Conservation (phyloP, 345 rosid genomes). For the Abelmoschus esculentus region DNA sequence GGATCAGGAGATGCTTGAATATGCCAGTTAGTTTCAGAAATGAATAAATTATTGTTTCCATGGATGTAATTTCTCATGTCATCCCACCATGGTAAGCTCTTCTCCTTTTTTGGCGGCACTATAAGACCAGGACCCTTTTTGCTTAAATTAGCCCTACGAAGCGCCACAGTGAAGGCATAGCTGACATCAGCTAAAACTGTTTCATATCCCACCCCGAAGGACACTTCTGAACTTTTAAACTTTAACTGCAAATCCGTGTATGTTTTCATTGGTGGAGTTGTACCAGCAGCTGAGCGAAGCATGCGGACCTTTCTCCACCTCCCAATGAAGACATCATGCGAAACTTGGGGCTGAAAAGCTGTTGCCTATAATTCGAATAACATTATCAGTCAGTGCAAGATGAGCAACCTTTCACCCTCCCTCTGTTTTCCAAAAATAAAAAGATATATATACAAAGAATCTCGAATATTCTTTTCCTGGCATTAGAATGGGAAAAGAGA, state of each 20-base stretch:
- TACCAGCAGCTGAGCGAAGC: conserved; percentile 92
- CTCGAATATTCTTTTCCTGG: not conserved
- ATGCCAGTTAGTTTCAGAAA: conserved; percentile 64
- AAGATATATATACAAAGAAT: too few species aligned
- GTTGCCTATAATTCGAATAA: conserved; percentile 62
- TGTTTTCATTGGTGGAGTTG: conserved; percentile 91
- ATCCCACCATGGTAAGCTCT: conserved; percentile 99
- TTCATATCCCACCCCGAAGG: conserved; percentile 94
- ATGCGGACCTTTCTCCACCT: conserved; percentile 92
- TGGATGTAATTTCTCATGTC: conserved; percentile 94
- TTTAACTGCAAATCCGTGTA: conserved; percentile 70
- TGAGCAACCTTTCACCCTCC: not conserved
- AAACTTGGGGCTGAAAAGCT: conserved; percentile 81
- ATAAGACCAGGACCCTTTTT: conserved; percentile 44
- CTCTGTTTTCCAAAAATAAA: not conserved
- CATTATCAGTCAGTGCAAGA: conserved; percentile 17
- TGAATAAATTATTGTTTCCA: conserved; percentile 57
- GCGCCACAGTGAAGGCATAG: conserved; percentile 94
- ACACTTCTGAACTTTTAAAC: conserved; percentile 67
- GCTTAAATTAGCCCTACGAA: conserved; percentile 94
- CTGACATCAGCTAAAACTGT: conserved; percentile 89
- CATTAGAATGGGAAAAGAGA: conserved; percentile 7
- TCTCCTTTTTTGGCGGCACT: conserved; percentile 70
- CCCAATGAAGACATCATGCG: conserved; percentile 81
- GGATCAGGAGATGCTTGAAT: conserved; percentile 90